Evolutionary conservation across 2,329 filamentous ascomycete species (phyloP).

Genomic region (Aspergillus sp.): DNA sequence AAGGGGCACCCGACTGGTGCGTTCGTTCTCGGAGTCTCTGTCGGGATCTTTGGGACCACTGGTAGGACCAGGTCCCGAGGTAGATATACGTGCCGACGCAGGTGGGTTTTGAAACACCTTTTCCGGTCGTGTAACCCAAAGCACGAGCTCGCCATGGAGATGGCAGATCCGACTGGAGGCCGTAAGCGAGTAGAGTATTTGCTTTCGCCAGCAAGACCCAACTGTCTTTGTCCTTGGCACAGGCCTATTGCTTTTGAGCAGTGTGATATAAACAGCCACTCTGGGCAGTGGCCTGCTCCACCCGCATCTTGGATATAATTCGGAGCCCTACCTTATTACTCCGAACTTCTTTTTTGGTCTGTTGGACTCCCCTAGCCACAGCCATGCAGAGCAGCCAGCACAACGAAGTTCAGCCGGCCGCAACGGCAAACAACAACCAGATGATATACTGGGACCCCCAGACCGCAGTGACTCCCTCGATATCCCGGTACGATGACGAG

Average conservation of each 20-base stretch:
- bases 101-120: slow-evolving; percentile 1
- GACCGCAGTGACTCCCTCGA: slow-evolving; percentile 3
- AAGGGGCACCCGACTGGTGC: slow-evolving; percentile 6
- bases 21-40: background rate
- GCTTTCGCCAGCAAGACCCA: background rate
- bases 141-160: slow-evolving; percentile 8
- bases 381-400: slow-evolving; percentile 11
- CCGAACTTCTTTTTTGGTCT: background rate
- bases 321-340: no score
- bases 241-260: background rate
- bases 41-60: background rate
- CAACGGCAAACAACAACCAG: slow-evolving; percentile 6
- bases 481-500: slow-evolving; percentile 5
- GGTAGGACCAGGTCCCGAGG: background rate
- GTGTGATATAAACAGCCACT: slow-evolving; percentile 1
- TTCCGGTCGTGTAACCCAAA: slow-evolving; percentile 3
- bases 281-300: no score
- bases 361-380: background rate
- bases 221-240: background rate
- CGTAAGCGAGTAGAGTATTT: background rate
- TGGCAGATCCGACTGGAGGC: background rate
- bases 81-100: background rate
- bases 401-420: slow-evolving; percentile 5
- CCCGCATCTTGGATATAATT: no score
- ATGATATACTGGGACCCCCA: slow-evolving; percentile 13